A percentile compares a stretch with the other conserved stretches of the same genome.
These are phyloP conservation scores for Escallonia herrerae DNA, from an alignment of 129 eudicot genomes.

Conservation along the genomic window DNA sequence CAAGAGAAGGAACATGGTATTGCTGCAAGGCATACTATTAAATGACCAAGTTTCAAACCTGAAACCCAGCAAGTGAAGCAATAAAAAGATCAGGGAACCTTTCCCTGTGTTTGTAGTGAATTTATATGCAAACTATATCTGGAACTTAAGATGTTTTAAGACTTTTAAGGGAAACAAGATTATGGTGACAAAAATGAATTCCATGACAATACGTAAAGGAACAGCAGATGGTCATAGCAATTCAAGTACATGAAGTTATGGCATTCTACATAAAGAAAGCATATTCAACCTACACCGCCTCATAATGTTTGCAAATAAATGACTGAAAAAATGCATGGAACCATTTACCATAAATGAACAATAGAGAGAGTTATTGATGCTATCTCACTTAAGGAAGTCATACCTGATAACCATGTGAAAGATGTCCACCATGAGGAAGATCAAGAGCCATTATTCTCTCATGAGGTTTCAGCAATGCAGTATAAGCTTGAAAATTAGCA, in stretches of 20 bases:
- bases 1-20: no score
- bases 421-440: constrained; percentile 99
- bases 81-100: not conserved
- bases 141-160: not conserved
- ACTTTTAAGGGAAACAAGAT: not conserved
- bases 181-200: not conserved
- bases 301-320: not conserved
- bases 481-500: constrained; percentile 88
- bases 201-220: not conserved
- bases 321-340: not conserved
- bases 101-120: not conserved
- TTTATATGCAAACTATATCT: not conserved
- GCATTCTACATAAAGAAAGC: no score
- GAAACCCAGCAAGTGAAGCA: no score
- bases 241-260: not conserved
- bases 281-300: no score
- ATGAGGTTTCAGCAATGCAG: constrained; percentile 82
- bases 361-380: not conserved
- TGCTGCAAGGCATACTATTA: no score
- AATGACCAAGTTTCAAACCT: no score
- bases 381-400: not conserved
- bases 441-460: constrained; percentile 97
- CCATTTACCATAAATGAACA: not conserved
- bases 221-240: not conserved
- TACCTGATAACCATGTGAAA: constrained; percentile 97